Conservation (phyloP, 2,329 filamentous ascomycete genomes). For the Neobulgaria alba region DNA sequence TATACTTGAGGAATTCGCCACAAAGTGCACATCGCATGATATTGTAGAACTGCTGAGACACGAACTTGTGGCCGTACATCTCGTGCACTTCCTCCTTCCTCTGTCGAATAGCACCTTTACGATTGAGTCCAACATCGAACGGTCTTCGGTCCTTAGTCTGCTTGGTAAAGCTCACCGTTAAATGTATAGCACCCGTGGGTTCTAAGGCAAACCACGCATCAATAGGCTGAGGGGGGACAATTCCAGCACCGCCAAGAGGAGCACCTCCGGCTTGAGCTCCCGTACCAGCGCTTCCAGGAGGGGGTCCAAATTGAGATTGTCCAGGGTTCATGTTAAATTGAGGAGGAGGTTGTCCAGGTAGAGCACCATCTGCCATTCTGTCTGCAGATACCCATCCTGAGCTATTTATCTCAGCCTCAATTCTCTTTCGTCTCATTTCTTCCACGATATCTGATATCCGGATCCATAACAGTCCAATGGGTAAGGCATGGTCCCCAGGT, state of each 20-base stretch:
- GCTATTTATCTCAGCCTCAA: conserved; percentile 89
- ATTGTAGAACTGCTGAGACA: conserved; percentile 98
- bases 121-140: conserved; percentile 82
- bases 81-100: conserved; percentile 97
- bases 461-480: conserved; percentile 93
- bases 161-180: conserved; percentile 88
- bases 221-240: conserved; percentile 47
- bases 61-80: conserved; percentile 98
- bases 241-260: conserved; percentile 26
- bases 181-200: conserved; percentile 83
- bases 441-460: conserved; percentile 95
- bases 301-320: conserved; percentile 36
- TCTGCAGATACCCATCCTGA: conserved; percentile 97
- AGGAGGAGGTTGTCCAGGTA: conserved; percentile 35
- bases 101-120: conserved; percentile 93
- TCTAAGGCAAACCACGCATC: conserved; percentile 97
- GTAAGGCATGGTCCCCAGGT: conserved; percentile 78
- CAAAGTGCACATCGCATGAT: conserved; percentile 99
- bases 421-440: conserved; percentile 93
- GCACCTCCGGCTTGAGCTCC: conserved; percentile 19
- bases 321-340: conserved; percentile 51
- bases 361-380: conserved; percentile 65
- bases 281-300: conserved; percentile 33
- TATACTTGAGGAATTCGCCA: conserved; percentile 97
- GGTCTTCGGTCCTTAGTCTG: conserved; percentile 74